phyloP scores from a whole-genome alignment of 106 monocot genomes.

The Dioscorea dumetorum region DNA sequence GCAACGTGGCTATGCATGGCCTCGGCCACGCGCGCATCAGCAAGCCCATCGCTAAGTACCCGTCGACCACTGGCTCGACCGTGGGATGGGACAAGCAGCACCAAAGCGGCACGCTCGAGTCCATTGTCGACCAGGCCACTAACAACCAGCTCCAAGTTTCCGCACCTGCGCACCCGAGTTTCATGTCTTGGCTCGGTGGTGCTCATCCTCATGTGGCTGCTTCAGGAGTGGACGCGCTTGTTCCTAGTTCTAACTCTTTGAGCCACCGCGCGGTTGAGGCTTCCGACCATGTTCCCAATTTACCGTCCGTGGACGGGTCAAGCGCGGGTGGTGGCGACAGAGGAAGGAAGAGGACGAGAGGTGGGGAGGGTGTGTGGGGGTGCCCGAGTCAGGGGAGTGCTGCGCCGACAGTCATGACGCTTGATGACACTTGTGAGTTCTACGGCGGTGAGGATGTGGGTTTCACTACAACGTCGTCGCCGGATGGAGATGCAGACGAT shows the following conservation, averaged over 20 bases:
- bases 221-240: conserved; percentile 27
- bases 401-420: not conserved
- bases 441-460: conserved; percentile 7
- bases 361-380: conserved; percentile 4
- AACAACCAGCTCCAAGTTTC: conserved; percentile 3
- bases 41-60: conserved; percentile 24
- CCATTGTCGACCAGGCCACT: conserved; percentile 54
- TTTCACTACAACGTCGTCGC: conserved; percentile 12
- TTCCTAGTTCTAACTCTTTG: conserved; percentile 23
- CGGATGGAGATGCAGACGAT: conserved; percentile 4
- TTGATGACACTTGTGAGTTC: not conserved
- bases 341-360: conserved; percentile 15
- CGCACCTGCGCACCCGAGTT: conserved; percentile 6
- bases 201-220: not conserved
- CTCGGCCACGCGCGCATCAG: conserved; percentile 17
- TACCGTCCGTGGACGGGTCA: not conserved
- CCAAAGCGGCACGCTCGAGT: conserved; percentile 48
- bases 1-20: conserved; percentile 43
- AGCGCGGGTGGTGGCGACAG: not conserved
- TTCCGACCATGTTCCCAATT: not conserved
- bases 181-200: conserved; percentile 4
- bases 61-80: conserved; percentile 7
- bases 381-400: conserved; percentile 31
- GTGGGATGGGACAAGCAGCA: conserved; percentile 22
- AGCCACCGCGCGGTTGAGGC: not conserved